Base-by-base conservation (phyloP, 1,284 basidiomycete genomes). In the Marasmius oreades region DNA sequence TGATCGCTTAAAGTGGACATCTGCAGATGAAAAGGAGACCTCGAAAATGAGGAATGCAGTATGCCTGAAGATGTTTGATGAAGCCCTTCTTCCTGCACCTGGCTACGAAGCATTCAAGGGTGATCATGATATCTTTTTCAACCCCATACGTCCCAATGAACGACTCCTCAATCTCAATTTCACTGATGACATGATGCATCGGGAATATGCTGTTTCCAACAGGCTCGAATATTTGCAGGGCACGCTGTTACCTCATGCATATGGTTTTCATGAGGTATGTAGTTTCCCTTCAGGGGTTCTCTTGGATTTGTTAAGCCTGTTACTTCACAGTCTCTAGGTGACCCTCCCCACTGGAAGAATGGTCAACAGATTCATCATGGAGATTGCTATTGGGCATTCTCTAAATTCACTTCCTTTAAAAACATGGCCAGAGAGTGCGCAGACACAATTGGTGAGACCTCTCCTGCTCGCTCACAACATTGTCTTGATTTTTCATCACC, bases 221-320 rank as follows among this genome's bases (percentile, higher is more conserved):
- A 51, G 58, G 2, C 52, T 60, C 8, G n/a, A 34, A 23, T 39
- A 54, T 36, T 43, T 57, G 20, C 58, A 60, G 54, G 58, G 58
- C 8, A 47, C 58, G 8, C 23, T 57, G 8, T 14, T 60, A 16
- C 58, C 55, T 3, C 52, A 60, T 53, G 34, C 42, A 16, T 60
- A 60, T 28, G 58, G 58, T 3, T 60, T 60, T 48, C 58, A 60
- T 34, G 24, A 39, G 22, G 58, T 60, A 55, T 39, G 14, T 43
- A 20, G 16, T 39, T 55, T 36, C 36, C 1, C n/a, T 26, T 33
- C 47, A 2, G 2, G n/a, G 24, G 31, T 28, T 20, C 23, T 28
- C 20, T 23, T 11, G 16, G 20, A 7, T 46, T 16, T 5, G 11
- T 14, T 23, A 22, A 16, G 3, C 36, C 16, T 18, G 3, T 26